Base-by-base conservation (phyloP, 192 early-diverging fungal species). In the Paraglomus brasilianum region DNA sequence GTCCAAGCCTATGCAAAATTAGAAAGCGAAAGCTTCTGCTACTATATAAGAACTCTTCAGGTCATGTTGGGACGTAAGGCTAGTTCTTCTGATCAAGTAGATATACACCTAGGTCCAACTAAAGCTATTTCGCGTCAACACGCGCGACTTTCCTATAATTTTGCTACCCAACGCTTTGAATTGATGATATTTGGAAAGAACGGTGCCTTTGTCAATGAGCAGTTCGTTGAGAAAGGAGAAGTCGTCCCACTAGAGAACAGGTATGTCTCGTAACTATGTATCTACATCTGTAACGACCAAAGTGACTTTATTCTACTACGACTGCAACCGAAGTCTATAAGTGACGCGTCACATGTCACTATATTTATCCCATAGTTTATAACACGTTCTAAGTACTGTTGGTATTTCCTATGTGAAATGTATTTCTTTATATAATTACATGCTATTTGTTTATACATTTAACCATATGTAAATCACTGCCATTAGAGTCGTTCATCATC, bases 1-100 rank as follows among this genome's bases (percentile, higher is more conserved):
- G 88, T 95, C 13, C 91, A 92, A 74, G 92, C 92, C 0, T 95
- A 93, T 72, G 93, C 93, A 19, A 95, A 95, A 78, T 84, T 95
- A 15, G 91, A 93, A 72, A 90, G 93, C 39, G 83, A 89, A 19
- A 86, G 87, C 22, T 87, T 93, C 59, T 90, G 88, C 75, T 95
- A 94, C 77, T 93, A 91, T 66, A 88, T 96, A 56, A 78, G 88
- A 50, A 91, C 90, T 11, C 78, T 94, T 8, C 86, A 89, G 63
- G 88, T 93, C 4, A 83, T 85, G 8, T 72, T 96, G 36, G 94
- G 94, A 11, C 83, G 94, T 14, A 83, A 87, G 66, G 80, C 85
- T 15, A 81, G 80, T 1, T 71, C 75, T 53, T 80, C 79, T 11
- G 90, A 89, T 30, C 81, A 83, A 8, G 86, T 95, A n/a, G 94